These are phyloP conservation scores for Hyaloscypha bicolor DNA, from an alignment of 495 filamentous ascomycete species.

Conservation along the genomic window DNA sequence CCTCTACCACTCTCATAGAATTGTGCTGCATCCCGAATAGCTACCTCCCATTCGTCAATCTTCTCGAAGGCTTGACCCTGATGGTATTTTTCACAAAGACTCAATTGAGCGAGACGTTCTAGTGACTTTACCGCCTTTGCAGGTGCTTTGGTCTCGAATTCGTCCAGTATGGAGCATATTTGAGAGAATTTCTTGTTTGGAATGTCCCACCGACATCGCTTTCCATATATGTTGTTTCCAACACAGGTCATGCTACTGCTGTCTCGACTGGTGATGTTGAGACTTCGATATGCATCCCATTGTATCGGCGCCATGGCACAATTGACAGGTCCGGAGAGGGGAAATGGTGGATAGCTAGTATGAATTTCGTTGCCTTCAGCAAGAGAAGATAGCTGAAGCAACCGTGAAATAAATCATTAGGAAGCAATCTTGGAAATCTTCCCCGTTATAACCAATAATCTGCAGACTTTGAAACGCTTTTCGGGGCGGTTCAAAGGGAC, in stretches of 20 bases:
- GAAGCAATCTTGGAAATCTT: neutral
- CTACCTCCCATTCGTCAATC: neutral
- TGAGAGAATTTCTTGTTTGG: neutral
- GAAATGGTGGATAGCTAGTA: neutral
- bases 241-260: conserved; percentile 10
- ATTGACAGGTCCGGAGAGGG: neutral
- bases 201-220: conserved; percentile 18
- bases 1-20: neutral
- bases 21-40: conserved; percentile 4
- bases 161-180: neutral
- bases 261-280: conserved; percentile 13
- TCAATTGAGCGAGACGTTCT: conserved; percentile 2
- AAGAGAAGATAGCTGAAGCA: neutral
- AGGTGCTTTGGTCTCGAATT: conserved; percentile 2
- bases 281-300: conserved; percentile 18
- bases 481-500: neutral
- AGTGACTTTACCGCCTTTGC: neutral
- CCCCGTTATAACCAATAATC: neutral
- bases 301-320: conserved; percentile 40
- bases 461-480: neutral
- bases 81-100: conserved; percentile 10
- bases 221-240: conserved; percentile 13
- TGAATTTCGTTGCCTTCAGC: neutral
- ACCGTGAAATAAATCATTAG: neutral
- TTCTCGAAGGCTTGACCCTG: neutral